phyloP scores from a whole-genome alignment of 2,329 filamentous ascomycete species.

The Colletotrichum limetticola region DNA sequence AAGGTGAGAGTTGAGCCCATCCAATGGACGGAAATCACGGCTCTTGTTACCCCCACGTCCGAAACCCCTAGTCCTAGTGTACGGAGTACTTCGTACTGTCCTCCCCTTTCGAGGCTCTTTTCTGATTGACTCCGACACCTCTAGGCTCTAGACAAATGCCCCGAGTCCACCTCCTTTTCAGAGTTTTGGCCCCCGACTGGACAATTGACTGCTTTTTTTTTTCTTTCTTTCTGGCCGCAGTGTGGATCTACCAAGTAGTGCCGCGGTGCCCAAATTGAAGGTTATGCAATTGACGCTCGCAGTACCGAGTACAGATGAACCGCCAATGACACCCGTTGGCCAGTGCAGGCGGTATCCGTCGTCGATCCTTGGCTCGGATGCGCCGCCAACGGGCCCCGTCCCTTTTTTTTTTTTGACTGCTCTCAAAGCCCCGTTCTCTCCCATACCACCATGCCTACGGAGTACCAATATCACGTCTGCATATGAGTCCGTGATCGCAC shows the following conservation, averaged over 20 bases:
- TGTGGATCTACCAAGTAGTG: not conserved
- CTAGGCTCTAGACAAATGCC: not conserved
- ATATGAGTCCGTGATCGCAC: not conserved
- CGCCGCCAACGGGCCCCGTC: not conserved
- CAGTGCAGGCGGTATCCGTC: slow-evolving; percentile 25
- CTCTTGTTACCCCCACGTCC: not conserved
- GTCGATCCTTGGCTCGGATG: slow-evolving; percentile 31
- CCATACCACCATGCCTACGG: not conserved
- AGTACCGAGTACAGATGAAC: not conserved
- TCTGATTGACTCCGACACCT: not conserved
- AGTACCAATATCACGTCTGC: slow-evolving; percentile 11
- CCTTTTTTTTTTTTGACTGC: not conserved
- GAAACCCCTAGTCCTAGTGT: not conserved
- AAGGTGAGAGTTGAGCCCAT: too few species aligned
- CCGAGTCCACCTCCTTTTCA: not conserved
- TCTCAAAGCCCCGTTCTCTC: slow-evolving; percentile 5
- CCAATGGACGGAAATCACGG: not conserved
- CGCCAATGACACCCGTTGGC: slow-evolving; percentile 2
- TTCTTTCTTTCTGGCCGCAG: not conserved
- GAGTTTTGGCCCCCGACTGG: not conserved
- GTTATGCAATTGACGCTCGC: slow-evolving; percentile 16
- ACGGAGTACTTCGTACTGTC: too few species aligned
- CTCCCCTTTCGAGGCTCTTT: not conserved
- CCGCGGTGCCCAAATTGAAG: not conserved
- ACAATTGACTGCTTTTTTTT: not conserved